Evolutionary conservation across 805 yeast species (phyloP), one percentile per base, ranked within the genome.

Genomic region (Naumovozyma castellii): DNA sequence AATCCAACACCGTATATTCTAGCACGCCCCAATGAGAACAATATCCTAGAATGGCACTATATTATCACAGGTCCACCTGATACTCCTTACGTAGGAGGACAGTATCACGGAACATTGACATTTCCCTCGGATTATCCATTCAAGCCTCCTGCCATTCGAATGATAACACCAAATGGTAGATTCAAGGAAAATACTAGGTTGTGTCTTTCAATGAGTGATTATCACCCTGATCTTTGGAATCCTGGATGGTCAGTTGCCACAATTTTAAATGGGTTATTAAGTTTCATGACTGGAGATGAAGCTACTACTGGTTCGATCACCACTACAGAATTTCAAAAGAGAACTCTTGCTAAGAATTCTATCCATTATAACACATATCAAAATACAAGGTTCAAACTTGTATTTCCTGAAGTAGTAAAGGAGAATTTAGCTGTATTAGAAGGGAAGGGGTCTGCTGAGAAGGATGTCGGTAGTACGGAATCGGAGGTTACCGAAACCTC

Each of bases 231-330:
- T 57, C 68, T 81, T 1, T 87, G 97, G 97, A 86, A 87, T 60
- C 96, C 97, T 1, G 85, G 94, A 3, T 87, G 96, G 96, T 77
- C 85, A 34, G 95, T 87, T 22, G 70, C 84, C 31, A 86, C 96
- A 0, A 87, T 87, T 16, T 68, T 87, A 49, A 83, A 78, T 10
- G 97, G 96, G 0, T 65, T 87, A 28, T 65, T 87, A 47, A 84
- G 94, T 54, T 87, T 87, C 54, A 87, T 87, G 97, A 84, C 94
- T 0, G 79, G 90, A 5, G 73, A 75, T 43, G 96, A 87, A 49
- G 64, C 72, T 18, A 83, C 95, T 2, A 80, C 94, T 0, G 96
- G 96, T 0, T 76, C 87, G 5, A 75, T 86, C 9, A 65, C 62
- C 6, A 75, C 94, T 1, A 70, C 79, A 12, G 80, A 72, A n/a